Base-by-base conservation (phyloP, 345 rosid genomes). In the Cardamine occulta region DNA sequence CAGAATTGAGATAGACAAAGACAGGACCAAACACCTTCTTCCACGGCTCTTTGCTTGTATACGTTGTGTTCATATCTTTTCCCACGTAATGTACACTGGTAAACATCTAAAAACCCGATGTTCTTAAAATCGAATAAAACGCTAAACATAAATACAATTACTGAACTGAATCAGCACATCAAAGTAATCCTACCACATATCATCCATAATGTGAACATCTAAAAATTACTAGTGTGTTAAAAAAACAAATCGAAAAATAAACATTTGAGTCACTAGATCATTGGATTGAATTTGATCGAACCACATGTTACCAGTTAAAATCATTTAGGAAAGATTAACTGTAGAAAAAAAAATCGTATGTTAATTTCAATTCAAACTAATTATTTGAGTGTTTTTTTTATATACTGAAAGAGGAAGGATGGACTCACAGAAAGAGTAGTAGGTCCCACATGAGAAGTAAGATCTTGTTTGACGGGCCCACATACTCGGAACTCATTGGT, bases 381-480 rank as follows among this genome's bases (percentile, higher is more conserved):
- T 3, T 3, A 29, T 29, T 29, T 3, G 4, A 32, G 8, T 32
- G 7, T 32, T 32, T 32, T 32, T 31, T 32, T 32, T 7, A 7
- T 2, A 1, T 32, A 32, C 8, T 32, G 35, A 32, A 7, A 7
- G 32, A 24, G 17, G 21, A n/a, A 26, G 19, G 4, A 9, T 53
- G 15, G 47, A 66, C 89, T 83, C 56, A 95, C 98, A 0, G 83
- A 74, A 59, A 95, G 96, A 1, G 70, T 64, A 6, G 73, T 77
- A 2, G 99, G 97, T 31, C 97, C 98, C 2, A 73, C 89, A 74
- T 89, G 99, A 58, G 94, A 84, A 35, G 97, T 90, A 21, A 95
- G 96, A 28, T 90, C 99, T 78, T 95, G 99, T 44, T 92, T 89
- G 37, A 76, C 3, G 5, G 99, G 94, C 15, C 99, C 99, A 51